Evolutionary conservation across 1,284 basidiomycete species (phyloP).

Genomic region (Cutaneotrichosporon spelunceum): DNA sequence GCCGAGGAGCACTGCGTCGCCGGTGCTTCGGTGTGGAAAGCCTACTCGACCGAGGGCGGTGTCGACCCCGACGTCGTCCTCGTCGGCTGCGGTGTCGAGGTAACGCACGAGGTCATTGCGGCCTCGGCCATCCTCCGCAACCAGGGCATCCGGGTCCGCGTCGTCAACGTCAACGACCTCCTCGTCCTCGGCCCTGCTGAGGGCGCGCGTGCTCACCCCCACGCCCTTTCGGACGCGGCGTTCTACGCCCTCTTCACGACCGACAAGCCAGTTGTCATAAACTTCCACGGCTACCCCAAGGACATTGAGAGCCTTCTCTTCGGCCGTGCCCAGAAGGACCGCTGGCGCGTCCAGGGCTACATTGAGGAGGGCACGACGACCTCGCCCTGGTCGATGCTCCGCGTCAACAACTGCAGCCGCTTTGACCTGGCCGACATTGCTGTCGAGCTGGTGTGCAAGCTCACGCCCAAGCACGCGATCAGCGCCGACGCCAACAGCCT

Average conservation of each 20-base stretch:
- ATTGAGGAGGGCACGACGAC: conserved; percentile 55
- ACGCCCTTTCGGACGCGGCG: conserved; percentile 62
- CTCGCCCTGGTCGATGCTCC: conserved; percentile 55
- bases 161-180: conserved; percentile 65
- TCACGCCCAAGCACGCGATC: conserved; percentile 42
- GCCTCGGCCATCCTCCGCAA: conserved; percentile 71
- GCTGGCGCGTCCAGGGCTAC: conserved; percentile 40
- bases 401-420: conserved; percentile 52
- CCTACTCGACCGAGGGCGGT: conserved; percentile 54
- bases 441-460: conserved; percentile 41
- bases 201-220: conserved; percentile 44
- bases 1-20: conserved; percentile 67
- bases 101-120: conserved; percentile 56
- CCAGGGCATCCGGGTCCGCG: conserved; percentile 65
- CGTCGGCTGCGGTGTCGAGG: conserved; percentile 54
- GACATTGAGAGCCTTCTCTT: conserved; percentile 49
- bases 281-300: conserved; percentile 67
- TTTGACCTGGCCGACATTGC: conserved; percentile 54
- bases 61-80: conserved; percentile 56
- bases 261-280: conserved; percentile 69
- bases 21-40: conserved; percentile 57
- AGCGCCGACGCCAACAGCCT: conserved; percentile 47
- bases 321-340: conserved; percentile 46
- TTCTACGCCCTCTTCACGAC: conserved; percentile 69
- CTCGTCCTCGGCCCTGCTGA: conserved; percentile 55